Evolutionary conservation across 1,284 basidiomycete genomes (phyloP).

Genomic region (Flammula alnicola): DNA sequence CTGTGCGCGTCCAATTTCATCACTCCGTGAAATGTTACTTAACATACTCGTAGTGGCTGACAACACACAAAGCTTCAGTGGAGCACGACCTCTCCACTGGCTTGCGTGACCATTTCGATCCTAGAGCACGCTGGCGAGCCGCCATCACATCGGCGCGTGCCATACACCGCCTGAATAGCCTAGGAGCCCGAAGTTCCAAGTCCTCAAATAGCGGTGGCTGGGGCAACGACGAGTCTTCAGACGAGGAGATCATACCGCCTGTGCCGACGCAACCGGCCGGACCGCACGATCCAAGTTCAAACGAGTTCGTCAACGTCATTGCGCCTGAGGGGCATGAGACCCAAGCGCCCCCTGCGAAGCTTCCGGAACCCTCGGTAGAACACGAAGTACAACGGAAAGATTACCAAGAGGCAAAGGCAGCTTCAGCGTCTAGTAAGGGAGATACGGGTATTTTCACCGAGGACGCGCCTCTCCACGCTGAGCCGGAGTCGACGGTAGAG

Average conservation of each 20-base stretch:
- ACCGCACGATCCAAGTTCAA: slow-evolving; percentile 33
- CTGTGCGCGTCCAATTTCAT: slow-evolving; percentile 34
- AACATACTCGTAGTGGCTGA: slow-evolving; percentile 63
- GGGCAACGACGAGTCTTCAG: slow-evolving; percentile 23
- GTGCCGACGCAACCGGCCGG: slow-evolving; percentile 18
- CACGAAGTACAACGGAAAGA: slow-evolving; percentile 5
- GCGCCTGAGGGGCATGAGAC: slow-evolving; percentile 31
- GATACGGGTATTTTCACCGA: slow-evolving; percentile 16
- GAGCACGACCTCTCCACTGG: slow-evolving; percentile 75
- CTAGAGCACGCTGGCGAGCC: slow-evolving; percentile 67
- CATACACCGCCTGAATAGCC: slow-evolving; percentile 53
- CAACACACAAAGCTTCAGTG: slow-evolving; percentile 56
- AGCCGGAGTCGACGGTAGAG: slow-evolving; percentile 22
- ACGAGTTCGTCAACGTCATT: slow-evolving; percentile 37
- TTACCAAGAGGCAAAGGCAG: background rate
- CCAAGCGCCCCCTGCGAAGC: slow-evolving; percentile 5
- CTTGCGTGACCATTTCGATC: slow-evolving; percentile 79
- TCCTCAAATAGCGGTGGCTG: slow-evolving; percentile 33
- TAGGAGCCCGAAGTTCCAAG: slow-evolving; percentile 31
- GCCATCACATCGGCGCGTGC: slow-evolving; percentile 71
- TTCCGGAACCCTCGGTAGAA: background rate
- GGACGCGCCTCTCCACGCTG: slow-evolving; percentile 18
- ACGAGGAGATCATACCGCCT: slow-evolving; percentile 33
- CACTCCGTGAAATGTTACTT: background rate
- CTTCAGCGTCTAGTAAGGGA: slow-evolving; percentile 7